Percentiles rank a stretch among this genome's conserved stretches.
Evolutionary conservation across 257 asterid species (phyloP).

Genomic region (Scutellaria barbata): DNA sequence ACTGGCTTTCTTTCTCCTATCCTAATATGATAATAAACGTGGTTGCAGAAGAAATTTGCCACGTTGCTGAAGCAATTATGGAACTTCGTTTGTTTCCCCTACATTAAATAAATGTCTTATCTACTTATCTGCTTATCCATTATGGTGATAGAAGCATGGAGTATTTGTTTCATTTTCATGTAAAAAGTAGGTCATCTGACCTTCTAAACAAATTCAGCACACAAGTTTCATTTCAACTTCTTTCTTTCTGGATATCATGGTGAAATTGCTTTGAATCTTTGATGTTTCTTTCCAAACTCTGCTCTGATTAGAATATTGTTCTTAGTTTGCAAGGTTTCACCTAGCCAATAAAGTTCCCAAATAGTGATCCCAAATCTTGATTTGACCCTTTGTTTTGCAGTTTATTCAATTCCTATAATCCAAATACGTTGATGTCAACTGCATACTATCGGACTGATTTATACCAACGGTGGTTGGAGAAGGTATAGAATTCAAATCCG

Average conservation of each 20-base stretch:
- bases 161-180: not conserved
- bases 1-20: not conserved
- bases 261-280: constrained; percentile 11
- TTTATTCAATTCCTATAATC: constrained; percentile 85
- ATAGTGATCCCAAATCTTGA: constrained; percentile 19
- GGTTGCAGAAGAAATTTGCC: constrained; percentile 3
- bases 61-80: not conserved
- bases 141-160: not conserved
- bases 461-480: constrained; percentile 67
- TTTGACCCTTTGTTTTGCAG: constrained; percentile 55
- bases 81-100: not conserved
- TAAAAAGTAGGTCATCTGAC: not conserved
- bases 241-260: not conserved
- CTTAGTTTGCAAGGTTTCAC: constrained; percentile 9
- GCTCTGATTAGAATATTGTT: constrained; percentile 22
- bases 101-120: not conserved
- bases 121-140: not conserved
- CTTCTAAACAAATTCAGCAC: constrained; percentile 3
- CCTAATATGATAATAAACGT: not conserved
- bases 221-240: not conserved
- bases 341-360: not conserved
- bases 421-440: constrained; percentile 80
- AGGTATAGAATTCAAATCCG: constrained; percentile 55
- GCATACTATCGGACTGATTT: constrained; percentile 85
- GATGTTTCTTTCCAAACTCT: constrained; percentile 29